Base-by-base conservation (phyloP, 176 grass and related monocot species). In the Musa troglodytarum region DNA sequence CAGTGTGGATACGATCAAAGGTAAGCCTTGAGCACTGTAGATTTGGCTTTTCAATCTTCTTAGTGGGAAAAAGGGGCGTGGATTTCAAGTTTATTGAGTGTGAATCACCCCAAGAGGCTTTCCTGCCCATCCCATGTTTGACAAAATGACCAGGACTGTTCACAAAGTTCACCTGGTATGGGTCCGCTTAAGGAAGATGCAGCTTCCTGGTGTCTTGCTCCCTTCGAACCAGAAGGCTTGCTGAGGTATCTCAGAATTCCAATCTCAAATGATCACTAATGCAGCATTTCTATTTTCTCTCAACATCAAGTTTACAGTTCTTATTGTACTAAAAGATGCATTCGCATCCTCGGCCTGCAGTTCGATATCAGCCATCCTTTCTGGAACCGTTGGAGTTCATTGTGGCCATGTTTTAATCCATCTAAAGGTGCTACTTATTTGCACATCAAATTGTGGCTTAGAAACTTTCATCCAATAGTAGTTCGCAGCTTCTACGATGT, bases 391-490 rank as follows among this genome's bases (percentile, higher is more conserved):
- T 11, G 88, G 94, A 53, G 88, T 90, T 11, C 94, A 93, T 73
- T 97, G 78, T 0, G 94, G 94, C 43, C 94, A 97, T 76, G 85
- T 97, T 10, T 86, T 97, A 80, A 82, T 97, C 56, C 90, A 93
- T 63, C 74, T 89, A 52, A 90, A 97, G 85, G 93, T 97, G 25
- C 63, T 34, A 0, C 29, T 34, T 34, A 4, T 34, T 34, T 34
- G 29, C 29, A 34, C 29, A 34, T 4, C 29, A 34, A 34, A 34
- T 34, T 34, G 5, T 34, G 29, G 29, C 29, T 34, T 34, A 3
- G 29, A 34, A 34, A 34, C 29, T 5, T 34, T 5, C 2, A 34
- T 34, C 29, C 29, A 34, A 5, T 0, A 34, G 29, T 34, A 34
- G 3, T 4, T 34, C 5, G 3, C 29, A 34, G 29, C 2, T 34